Conservation (phyloP, 306 rosid genomes). For the Boehmeria nivea region DNA sequence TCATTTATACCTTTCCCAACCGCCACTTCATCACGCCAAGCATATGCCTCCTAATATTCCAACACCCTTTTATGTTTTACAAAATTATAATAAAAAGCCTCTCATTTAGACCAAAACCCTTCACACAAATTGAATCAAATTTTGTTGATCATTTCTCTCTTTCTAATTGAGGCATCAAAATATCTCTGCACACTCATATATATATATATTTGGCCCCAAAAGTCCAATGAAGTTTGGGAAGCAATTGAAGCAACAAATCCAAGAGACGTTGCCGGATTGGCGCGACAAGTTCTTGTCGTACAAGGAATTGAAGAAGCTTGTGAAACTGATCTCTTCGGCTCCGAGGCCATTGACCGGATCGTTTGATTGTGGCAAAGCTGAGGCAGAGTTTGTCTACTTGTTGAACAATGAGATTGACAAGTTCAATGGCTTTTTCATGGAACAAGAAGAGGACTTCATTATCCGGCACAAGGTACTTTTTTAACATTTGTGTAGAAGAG, state of each 20-base stretch:
- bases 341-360: slow-evolving; percentile 32
- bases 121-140: too few species aligned
- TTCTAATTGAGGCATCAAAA: background rate
- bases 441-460: slow-evolving; percentile 78
- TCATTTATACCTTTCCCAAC: slow-evolving; percentile 39
- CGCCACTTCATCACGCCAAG: slow-evolving; percentile 66
- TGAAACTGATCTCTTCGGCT: slow-evolving; percentile 37
- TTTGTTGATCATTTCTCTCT: background rate
- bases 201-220: background rate
- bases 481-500: background rate
- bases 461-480: slow-evolving; percentile 57
- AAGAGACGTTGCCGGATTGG: slow-evolving; percentile 70
- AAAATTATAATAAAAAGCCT: slow-evolving; percentile 28
- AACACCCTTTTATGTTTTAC: slow-evolving; percentile 25
- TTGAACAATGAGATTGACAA: slow-evolving; percentile 83
- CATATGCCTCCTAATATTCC: slow-evolving; percentile 78
- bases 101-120: slow-evolving; percentile 7
- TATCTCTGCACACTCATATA: background rate
- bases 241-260: slow-evolving; percentile 64
- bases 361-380: slow-evolving; percentile 31
- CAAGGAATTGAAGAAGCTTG: slow-evolving; percentile 76
- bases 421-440: slow-evolving; percentile 74
- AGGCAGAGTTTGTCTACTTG: slow-evolving; percentile 55
- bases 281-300: slow-evolving; percentile 72
- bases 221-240: slow-evolving; percentile 73